Percentiles rank a stretch among this genome's conserved stretches.
These are phyloP conservation scores for Candida cerambycidarum DNA, from an alignment of 805 yeast genomes.

Conservation along the genomic window DNA sequence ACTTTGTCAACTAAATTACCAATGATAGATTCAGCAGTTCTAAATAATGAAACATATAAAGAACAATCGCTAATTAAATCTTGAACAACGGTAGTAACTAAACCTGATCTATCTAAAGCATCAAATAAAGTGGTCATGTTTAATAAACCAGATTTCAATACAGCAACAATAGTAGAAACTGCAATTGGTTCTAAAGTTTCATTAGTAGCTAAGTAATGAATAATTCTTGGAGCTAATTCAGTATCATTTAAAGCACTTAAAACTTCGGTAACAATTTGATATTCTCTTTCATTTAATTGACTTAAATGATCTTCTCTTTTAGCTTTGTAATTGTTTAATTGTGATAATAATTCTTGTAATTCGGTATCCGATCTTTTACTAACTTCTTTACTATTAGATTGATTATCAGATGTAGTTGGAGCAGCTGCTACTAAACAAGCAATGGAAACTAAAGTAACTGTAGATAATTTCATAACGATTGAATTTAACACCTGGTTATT, in stretches of 20 bases:
- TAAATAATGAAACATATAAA: slow-evolving; percentile 35
- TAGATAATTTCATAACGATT: slow-evolving; percentile 18
- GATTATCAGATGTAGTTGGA: slow-evolving; percentile 12
- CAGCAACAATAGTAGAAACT: slow-evolving; percentile 26
- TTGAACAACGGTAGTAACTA: slow-evolving; percentile 32
- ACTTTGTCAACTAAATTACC: slow-evolving; percentile 25
- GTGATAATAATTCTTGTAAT: slow-evolving; percentile 20
- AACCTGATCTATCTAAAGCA: slow-evolving; percentile 38
- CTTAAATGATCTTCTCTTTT: slow-evolving; percentile 30
- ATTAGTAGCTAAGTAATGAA: slow-evolving; percentile 31
- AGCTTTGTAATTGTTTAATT: slow-evolving; percentile 22
- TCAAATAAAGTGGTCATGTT: slow-evolving; percentile 32
- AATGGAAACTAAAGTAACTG: slow-evolving; percentile 15
- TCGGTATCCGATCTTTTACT: slow-evolving; percentile 16
- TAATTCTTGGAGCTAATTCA: slow-evolving; percentile 33
- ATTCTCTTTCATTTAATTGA: slow-evolving; percentile 36
- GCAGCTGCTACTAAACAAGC: slow-evolving; percentile 15
- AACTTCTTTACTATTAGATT: slow-evolving; percentile 17
- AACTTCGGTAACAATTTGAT: slow-evolving; percentile 39
- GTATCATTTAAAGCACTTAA: slow-evolving; percentile 38
- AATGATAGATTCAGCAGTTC: slow-evolving; percentile 29
- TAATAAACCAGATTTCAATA: slow-evolving; percentile 32
- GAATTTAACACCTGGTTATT: slow-evolving; percentile 10
- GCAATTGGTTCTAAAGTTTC: slow-evolving; percentile 22
- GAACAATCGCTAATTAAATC: slow-evolving; percentile 39